phyloP scores from a whole-genome alignment of 176 grass and related monocot genomes.

The Elymus sibiricus region DNA sequence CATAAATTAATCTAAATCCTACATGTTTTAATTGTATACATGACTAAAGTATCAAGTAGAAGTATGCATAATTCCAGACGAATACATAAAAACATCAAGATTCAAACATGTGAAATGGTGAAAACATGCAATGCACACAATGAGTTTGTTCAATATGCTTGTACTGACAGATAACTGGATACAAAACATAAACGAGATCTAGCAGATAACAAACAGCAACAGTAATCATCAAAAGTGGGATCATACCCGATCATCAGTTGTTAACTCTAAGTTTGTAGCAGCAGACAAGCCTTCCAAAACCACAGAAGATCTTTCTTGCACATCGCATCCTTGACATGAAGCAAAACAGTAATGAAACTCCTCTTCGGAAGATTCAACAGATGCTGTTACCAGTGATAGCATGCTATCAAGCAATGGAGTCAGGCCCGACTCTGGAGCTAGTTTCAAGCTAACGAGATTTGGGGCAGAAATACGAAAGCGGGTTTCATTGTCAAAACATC shows the following conservation, averaged over 20 bases:
- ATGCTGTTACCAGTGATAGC: neutral
- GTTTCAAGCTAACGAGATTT: neutral
- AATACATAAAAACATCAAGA: neutral
- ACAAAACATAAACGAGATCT: neutral
- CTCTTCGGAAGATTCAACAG: neutral
- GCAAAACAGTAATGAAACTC: neutral
- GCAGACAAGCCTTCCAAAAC: neutral
- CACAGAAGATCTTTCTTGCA: too few relatives aligned
- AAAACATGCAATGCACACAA: neutral
- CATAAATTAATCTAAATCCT: too few relatives aligned
- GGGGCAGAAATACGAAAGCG: neutral
- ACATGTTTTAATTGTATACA: too few relatives aligned
- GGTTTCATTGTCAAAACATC: neutral
- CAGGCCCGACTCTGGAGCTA: neutral
- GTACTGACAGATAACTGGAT: neutral
- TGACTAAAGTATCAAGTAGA: neutral
- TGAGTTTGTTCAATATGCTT: neutral
- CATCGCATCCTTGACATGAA: neutral
- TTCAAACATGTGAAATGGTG: neutral
- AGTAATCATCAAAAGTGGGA: neutral
- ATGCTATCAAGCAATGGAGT: neutral
- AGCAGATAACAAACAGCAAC: neutral
- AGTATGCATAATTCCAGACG: neutral
- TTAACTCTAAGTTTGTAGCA: neutral
- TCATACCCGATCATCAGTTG: neutral